phyloP scores from a whole-genome alignment of 106 monocot species.

The Platanthera guangdongensis region DNA sequence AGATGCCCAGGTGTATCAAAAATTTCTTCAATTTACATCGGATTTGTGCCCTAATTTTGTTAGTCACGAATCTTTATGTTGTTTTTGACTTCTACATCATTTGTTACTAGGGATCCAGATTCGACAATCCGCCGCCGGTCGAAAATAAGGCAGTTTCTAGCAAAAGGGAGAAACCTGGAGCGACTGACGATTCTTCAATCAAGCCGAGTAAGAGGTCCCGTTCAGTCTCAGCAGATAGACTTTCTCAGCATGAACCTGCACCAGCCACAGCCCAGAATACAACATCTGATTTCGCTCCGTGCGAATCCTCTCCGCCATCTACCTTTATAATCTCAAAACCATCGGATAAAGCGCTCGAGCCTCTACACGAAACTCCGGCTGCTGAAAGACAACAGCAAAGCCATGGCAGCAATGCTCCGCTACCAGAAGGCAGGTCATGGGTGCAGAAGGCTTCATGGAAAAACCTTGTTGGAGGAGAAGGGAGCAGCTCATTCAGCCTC shows the following conservation, averaged over 20 bases:
- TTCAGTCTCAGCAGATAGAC: neutral
- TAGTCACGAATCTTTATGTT: neutral
- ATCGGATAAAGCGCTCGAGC: conserved; percentile 4
- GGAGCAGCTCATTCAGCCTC: conserved; percentile 43
- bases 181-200: conserved; percentile 14
- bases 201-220: conserved; percentile 9
- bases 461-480: conserved; percentile 52
- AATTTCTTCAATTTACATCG: neutral
- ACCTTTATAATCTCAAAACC: neutral
- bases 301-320: neutral
- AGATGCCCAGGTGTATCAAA: too few relatives aligned
- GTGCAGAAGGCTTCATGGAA: conserved; percentile 87
- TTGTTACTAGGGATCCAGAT: conserved; percentile 26
- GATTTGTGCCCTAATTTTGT: neutral
- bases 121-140: conserved; percentile 1
- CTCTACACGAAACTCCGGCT: neutral
- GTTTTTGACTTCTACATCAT: neutral
- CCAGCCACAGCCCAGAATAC: neutral
- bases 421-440: conserved; percentile 39
- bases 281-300: neutral
- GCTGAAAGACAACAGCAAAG: neutral
- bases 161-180: conserved; percentile 29
- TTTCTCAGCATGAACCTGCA: conserved; percentile 16
- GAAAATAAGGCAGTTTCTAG: conserved; percentile 10
- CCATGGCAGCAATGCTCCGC: neutral